Evolutionary conservation across 2,329 filamentous ascomycete species (phyloP).

Genomic region (Diaporthe batatas): DNA sequence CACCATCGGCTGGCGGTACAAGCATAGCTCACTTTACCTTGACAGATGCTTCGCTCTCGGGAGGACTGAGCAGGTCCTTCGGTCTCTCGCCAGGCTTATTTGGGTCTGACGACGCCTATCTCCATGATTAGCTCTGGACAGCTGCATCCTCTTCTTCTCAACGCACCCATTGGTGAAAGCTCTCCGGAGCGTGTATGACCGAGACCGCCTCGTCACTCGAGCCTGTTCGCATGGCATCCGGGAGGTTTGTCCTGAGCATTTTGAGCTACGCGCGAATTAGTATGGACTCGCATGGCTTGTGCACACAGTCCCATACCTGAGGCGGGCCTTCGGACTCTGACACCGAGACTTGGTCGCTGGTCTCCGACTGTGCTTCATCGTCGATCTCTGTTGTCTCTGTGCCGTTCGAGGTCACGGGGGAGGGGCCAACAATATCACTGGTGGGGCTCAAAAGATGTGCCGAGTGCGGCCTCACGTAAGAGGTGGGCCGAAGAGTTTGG

Average conservation of each 20-base stretch:
- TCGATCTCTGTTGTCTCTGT: conserved; percentile 89
- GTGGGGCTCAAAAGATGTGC: conserved; percentile 70
- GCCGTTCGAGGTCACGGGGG: conserved; percentile 87
- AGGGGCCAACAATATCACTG: conserved; percentile 81
- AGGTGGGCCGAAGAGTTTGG: conserved; percentile 65
- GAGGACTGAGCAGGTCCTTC: conserved; percentile 54
- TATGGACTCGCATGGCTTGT: conserved; percentile 45
- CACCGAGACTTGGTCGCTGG: conserved; percentile 50
- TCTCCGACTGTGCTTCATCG: conserved; percentile 77
- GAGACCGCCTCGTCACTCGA: conserved; percentile 85
- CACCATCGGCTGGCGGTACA: too few species aligned
- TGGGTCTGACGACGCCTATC: conserved; percentile 55
- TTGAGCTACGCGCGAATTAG: conserved; percentile 55
- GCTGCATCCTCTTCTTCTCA: conserved; percentile 3
- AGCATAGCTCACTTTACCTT: conserved; percentile 50
- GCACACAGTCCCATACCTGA: conserved; percentile 49
- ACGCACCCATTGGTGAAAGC: conserved; percentile 83
- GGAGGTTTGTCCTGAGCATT: conserved; percentile 69
- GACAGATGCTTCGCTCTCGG: conserved; percentile 52
- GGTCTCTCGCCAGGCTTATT: conserved; percentile 45
- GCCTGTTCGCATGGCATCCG: conserved; percentile 68
- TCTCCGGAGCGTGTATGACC: conserved; percentile 90
- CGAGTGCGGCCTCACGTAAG: conserved; percentile 62
- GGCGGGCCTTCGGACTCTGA: conserved; percentile 54
- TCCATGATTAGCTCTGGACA: conserved; percentile 44